These are phyloP conservation scores for Pelargonium cotyledonis DNA, from an alignment of 441 rosid species.

Conservation along the genomic window DNA sequence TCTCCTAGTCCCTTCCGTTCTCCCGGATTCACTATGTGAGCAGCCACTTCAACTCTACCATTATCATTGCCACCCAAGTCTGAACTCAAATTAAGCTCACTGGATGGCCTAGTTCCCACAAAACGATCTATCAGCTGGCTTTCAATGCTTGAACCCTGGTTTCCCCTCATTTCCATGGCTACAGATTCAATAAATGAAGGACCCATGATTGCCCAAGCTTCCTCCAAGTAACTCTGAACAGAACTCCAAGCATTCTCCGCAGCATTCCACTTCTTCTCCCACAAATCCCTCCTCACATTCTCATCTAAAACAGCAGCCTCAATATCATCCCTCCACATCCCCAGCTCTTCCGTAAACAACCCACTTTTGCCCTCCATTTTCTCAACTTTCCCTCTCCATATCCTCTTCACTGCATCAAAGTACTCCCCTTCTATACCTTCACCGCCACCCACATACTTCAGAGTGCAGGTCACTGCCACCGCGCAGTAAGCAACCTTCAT, in stretches of 20 bases:
- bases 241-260: slow-evolving; percentile 25
- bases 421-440: slow-evolving; percentile 15
- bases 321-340: slow-evolving; percentile 23
- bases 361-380: slow-evolving; percentile 26
- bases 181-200: slow-evolving; percentile 28
- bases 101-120: background rate
- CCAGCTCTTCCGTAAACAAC: slow-evolving; percentile 32
- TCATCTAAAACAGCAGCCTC: slow-evolving; percentile 33
- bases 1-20: background rate
- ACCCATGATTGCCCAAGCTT: slow-evolving; percentile 31
- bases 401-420: slow-evolving; percentile 28
- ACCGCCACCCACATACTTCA: slow-evolving; percentile 29
- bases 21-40: background rate
- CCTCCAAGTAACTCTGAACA: slow-evolving; percentile 31
- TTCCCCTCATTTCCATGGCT: slow-evolving; percentile 9
- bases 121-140: background rate
- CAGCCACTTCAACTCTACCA: background rate
- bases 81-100: slow-evolving; percentile 4
- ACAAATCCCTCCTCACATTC: slow-evolving; percentile 16
- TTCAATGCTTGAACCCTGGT: background rate
- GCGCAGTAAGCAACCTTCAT: slow-evolving; percentile 46
- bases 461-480: slow-evolving; percentile 50
- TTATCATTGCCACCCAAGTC: background rate
- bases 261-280: slow-evolving; percentile 19
- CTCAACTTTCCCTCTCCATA: slow-evolving; percentile 36